Evolutionary conservation across 208 protist species (phyloP).

Genomic region (Crithidia brevicula): DNA sequence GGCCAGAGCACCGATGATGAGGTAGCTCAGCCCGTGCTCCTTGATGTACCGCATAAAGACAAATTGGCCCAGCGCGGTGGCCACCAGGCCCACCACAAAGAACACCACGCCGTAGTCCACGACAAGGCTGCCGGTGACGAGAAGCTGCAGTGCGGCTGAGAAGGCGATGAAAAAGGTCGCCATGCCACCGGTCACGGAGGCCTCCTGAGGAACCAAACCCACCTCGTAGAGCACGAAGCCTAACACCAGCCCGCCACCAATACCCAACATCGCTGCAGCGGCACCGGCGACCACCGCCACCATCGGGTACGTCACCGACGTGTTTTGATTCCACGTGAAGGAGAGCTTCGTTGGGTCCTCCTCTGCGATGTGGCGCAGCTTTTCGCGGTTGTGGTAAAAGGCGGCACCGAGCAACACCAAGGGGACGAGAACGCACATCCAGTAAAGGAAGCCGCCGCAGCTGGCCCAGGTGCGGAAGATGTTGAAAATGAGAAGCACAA

Average conservation of each 20-base stretch:
- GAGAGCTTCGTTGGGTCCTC: constrained; percentile 32
- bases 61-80: constrained; percentile 70
- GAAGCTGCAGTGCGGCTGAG: constrained; percentile 54
- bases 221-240: constrained; percentile 87
- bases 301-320: constrained; percentile 59
- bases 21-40: constrained; percentile 51
- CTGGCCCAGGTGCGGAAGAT: constrained; percentile 42
- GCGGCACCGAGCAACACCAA: constrained; percentile 31
- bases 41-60: constrained; percentile 82
- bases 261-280: constrained; percentile 80
- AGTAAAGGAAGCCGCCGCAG: constrained; percentile 64
- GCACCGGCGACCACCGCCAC: constrained; percentile 75
- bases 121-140: constrained; percentile 58
- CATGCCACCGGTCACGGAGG: constrained; percentile 73
- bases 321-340: constrained; percentile 69
- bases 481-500: constrained; percentile 72
- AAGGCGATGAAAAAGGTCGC: constrained; percentile 87
- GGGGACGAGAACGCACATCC: constrained; percentile 47
- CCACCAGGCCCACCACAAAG: constrained; percentile 60
- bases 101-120: constrained; percentile 70
- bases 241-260: constrained; percentile 84
- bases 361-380: constrained; percentile 38
- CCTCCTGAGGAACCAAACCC: constrained; percentile 70
- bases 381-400: constrained; percentile 51
- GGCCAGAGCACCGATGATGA: constrained; percentile 70